Base-by-base conservation (phyloP, 2,329 filamentous ascomycete species). In the Verticillium zaregamsianum region DNA sequence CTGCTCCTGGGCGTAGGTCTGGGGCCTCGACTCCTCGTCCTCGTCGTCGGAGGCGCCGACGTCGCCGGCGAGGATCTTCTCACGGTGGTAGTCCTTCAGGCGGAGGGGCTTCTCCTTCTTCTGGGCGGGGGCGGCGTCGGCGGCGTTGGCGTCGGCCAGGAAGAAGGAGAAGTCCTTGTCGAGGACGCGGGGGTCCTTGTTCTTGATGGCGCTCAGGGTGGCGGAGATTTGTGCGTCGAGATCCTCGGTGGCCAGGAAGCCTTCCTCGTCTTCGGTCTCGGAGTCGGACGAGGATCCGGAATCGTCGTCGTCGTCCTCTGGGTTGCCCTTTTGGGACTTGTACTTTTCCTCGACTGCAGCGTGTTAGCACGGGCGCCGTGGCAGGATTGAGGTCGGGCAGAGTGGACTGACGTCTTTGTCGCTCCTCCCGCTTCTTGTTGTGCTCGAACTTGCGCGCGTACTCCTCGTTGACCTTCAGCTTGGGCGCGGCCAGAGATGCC, bases 381-480 rank as follows among this genome's bases (percentile, higher is more conserved):
- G 11, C n/a, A 3, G 5, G n/a, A 52, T 55, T 5, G 28, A 20
- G 23, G 7, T 35, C 45, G 6, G 8, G 8, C 35, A 40, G n/a
- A 54, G 20, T 20, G 17, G 32, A 76, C 86, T 69, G 71, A 90
- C 89, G 75, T 71, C 85, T 83, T 17, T 93, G 89, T 66, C 87
- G 80, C 74, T 99, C 95, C 72, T 96, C 93, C 62, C 94, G 86
- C 79, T 97, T 97, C 80, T 98, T 97, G 79, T 99, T 99, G 78
- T 98, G 85, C 75, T 99, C 95, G 69, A 97, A 98, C 49, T 92
- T 85, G 68, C 86, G 87, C 54, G 95, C 95, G 74, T 89, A 99
- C 59, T 96, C 92, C 73, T 93, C 82, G 76, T 99, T 98, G 76
- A 99, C 89, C 73, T 90, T 93, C 73, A 98, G 84, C 33, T 75